phyloP scores from a whole-genome alignment of 495 filamentous ascomycete genomes.

The Paragyromitra xinjiangensis region DNA sequence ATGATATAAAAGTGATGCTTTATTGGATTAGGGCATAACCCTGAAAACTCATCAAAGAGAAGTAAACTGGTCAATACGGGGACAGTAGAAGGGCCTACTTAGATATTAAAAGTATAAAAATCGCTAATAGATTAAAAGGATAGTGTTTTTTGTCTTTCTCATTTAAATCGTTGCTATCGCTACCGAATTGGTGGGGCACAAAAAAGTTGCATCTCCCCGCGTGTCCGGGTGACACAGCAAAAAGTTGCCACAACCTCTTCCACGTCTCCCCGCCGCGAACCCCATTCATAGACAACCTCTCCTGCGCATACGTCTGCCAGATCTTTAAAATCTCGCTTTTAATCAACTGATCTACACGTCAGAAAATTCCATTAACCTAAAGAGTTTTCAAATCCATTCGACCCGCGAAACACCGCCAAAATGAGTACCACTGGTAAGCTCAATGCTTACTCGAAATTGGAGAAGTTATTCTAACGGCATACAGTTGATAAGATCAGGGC shows the following conservation, averaged over 20 bases:
- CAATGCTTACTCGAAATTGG: slow-evolving; percentile 24
- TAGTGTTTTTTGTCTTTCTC: neutral
- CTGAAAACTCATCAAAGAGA: slow-evolving; percentile 2
- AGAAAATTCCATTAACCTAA: slow-evolving; percentile 1
- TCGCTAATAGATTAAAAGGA: neutral
- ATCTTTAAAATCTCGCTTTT: neutral
- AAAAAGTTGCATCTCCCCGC: slow-evolving; percentile 45
- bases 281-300: slow-evolving; percentile 12
- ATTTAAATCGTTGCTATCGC: neutral
- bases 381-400: neutral
- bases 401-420: slow-evolving; percentile 17
- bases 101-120: neutral
- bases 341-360: neutral
- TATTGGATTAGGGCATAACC: slow-evolving; percentile 24
- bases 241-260: slow-evolving; percentile 38
- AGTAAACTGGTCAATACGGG: too few species aligned
- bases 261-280: slow-evolving; percentile 23
- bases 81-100: neutral
- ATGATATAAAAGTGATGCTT: neutral
- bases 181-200: slow-evolving; percentile 30
- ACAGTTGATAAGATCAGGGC: slow-evolving; percentile 82
- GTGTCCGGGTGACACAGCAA: slow-evolving; percentile 33
- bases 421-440: slow-evolving; percentile 56
- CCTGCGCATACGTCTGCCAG: slow-evolving; percentile 4
- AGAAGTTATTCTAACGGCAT: slow-evolving; percentile 40